Conservation (phyloP, 192 early-diverging fungal genomes). For the Backusella luteola region DNA sequence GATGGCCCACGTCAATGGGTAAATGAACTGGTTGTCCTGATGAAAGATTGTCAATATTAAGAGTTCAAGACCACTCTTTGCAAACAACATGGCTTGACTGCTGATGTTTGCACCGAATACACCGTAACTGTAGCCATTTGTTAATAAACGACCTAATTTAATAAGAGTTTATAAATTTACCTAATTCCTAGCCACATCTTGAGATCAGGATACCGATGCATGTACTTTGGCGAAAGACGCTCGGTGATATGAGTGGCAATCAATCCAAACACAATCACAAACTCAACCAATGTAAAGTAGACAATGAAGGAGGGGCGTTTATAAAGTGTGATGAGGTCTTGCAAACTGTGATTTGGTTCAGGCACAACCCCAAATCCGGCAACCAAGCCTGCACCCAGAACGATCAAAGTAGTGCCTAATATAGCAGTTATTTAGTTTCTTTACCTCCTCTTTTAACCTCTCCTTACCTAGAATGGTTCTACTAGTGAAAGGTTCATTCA, state of each 20-base stretch:
- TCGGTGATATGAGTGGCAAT: conserved; percentile 49
- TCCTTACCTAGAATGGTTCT: conserved; percentile 53
- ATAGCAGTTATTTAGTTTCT: neutral
- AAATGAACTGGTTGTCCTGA: conserved; percentile 68
- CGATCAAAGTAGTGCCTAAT: conserved; percentile 67
- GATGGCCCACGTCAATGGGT: conserved; percentile 71
- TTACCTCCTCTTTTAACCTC: neutral
- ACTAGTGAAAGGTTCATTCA: conserved; percentile 63
- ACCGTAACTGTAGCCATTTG: conserved; percentile 42
- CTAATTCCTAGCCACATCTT: conserved; percentile 32
- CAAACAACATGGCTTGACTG: conserved; percentile 74
- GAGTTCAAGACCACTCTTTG: conserved; percentile 77
- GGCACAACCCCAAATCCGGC: conserved; percentile 75
- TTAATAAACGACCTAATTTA: too few relatives aligned
- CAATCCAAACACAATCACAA: conserved; percentile 49
- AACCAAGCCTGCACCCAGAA: conserved; percentile 66
- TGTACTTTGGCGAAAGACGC: neutral
- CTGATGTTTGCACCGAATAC: conserved; percentile 71
- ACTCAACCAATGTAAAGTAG: conserved; percentile 60
- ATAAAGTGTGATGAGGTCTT: conserved; percentile 65
- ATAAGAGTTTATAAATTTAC: neutral
- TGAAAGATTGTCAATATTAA: conserved; percentile 56
- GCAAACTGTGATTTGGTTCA: conserved; percentile 70
- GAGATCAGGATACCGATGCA: conserved; percentile 29
- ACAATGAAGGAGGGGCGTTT: conserved; percentile 65